Evolutionary conservation across 202 grass and related monocot species (phyloP).

Genomic region (Miscanthus sacchariflorus): DNA sequence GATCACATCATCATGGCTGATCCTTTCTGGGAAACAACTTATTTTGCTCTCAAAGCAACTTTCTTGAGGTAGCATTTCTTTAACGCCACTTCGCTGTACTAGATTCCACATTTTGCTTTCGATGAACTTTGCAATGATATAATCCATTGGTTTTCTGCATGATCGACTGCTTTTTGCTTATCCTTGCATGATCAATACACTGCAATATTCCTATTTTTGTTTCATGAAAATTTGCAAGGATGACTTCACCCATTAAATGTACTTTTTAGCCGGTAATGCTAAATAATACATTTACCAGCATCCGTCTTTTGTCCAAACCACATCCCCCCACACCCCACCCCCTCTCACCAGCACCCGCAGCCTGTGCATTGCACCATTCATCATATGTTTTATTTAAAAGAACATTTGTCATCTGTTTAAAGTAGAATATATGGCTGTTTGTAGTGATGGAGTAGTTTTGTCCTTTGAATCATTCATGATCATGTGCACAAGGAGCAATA

Average conservation of each 20-base stretch:
- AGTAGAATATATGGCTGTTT: not conserved
- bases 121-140: not conserved
- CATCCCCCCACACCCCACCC: not conserved
- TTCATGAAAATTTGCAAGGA: not conserved
- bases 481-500: not conserved
- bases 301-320: not conserved
- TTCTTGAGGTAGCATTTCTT: not conserved
- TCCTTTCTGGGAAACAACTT: constrained; percentile 59
- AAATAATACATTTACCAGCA: not conserved
- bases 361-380: not conserved
- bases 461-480: not conserved
- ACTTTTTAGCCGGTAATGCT: not conserved
- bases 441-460: not conserved
- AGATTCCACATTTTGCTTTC: not conserved
- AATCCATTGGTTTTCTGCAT: not conserved
- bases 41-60: not conserved
- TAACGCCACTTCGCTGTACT: not conserved
- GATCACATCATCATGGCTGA: constrained; percentile 69
- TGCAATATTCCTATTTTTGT: not conserved
- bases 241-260: not conserved
- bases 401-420: not conserved
- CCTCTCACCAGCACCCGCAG: no score
- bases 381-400: no score
- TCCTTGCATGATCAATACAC: not conserved
- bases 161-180: not conserved